phyloP scores from a whole-genome alignment of 139 green algal genomes.

The Auxenochlorella protothecoides region DNA sequence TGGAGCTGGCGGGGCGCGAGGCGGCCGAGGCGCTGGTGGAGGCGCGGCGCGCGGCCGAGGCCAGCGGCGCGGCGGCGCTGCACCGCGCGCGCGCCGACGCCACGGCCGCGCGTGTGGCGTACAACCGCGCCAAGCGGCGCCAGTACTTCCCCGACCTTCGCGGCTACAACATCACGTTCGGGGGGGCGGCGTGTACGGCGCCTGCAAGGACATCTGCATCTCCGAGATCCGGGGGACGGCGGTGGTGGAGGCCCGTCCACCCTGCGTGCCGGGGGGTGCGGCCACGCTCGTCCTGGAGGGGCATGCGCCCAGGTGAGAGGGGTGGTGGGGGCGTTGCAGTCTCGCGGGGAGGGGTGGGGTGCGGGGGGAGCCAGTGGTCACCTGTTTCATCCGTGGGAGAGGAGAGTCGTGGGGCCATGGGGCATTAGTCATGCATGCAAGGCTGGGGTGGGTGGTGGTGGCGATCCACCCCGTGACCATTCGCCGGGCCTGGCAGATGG shows the following conservation, averaged over 20 bases:
- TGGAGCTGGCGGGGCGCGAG: conserved; percentile 33
- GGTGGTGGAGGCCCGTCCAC: conserved; percentile 3
- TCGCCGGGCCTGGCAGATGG: no score
- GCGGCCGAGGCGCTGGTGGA: conserved; percentile 12
- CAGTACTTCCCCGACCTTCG: conserved; percentile 54
- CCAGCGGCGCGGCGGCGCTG: conserved; percentile 15
- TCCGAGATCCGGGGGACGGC: conserved; percentile 43
- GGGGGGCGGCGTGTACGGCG: conserved; percentile 54
- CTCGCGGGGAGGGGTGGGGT: not conserved
- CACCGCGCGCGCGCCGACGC: conserved; percentile 39
- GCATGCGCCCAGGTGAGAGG: no score
- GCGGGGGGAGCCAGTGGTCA: not conserved
- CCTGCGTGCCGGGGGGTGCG: not conserved
- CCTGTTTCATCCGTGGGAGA: no score
- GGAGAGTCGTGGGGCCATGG: no score
- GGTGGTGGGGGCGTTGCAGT: not conserved
- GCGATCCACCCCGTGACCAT: no score
- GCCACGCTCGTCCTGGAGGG: not conserved
- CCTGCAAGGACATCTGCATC: conserved; percentile 54
- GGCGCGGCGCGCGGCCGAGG: conserved; percentile 28
- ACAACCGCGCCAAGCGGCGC: conserved; percentile 50
- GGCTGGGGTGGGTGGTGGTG: no score
- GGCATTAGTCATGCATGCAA: no score
- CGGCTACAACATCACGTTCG: conserved; percentile 62
- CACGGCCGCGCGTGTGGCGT: conserved; percentile 21